Evolutionary conservation across 2,329 filamentous ascomycete species (phyloP).

Genomic region (Cladobotryum mycophilum): DNA sequence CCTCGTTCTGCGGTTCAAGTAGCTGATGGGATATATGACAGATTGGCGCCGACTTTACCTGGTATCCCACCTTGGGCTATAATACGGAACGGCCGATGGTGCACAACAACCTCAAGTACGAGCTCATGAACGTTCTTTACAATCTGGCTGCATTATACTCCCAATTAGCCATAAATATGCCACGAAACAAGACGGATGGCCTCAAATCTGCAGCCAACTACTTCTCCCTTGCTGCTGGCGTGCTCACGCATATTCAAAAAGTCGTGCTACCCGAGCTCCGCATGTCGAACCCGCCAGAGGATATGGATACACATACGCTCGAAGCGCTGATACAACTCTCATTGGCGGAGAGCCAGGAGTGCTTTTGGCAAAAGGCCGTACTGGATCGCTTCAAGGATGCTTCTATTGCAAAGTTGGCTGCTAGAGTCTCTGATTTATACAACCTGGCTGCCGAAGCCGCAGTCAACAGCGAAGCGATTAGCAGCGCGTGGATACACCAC

Average conservation of each 20-base stretch:
- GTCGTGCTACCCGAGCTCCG: conserved; percentile 77
- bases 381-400: conserved; percentile 90
- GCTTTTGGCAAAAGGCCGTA: conserved; percentile 96
- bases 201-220: conserved; percentile 85
- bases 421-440: conserved; percentile 85
- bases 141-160: conserved; percentile 93
- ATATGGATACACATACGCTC: conserved; percentile 87
- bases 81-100: conserved; percentile 68
- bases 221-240: conserved; percentile 80
- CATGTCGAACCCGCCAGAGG: conserved; percentile 75
- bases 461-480: conserved; percentile 82
- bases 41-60: conserved; percentile 92
- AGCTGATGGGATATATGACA: conserved; percentile 27
- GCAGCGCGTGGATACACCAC: conserved; percentile 95
- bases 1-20: background rate
- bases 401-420: conserved; percentile 84
- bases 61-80: conserved; percentile 91
- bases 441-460: conserved; percentile 76
- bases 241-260: conserved; percentile 70
- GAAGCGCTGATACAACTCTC: conserved; percentile 78
- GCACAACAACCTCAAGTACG: conserved; percentile 65
- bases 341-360: conserved; percentile 91
- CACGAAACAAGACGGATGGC: conserved; percentile 71
- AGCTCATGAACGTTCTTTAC: conserved; percentile 87
- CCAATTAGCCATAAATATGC: conserved; percentile 77